Base-by-base conservation (phyloP, 345 rosid species). In the Boechera stricta region DNA sequence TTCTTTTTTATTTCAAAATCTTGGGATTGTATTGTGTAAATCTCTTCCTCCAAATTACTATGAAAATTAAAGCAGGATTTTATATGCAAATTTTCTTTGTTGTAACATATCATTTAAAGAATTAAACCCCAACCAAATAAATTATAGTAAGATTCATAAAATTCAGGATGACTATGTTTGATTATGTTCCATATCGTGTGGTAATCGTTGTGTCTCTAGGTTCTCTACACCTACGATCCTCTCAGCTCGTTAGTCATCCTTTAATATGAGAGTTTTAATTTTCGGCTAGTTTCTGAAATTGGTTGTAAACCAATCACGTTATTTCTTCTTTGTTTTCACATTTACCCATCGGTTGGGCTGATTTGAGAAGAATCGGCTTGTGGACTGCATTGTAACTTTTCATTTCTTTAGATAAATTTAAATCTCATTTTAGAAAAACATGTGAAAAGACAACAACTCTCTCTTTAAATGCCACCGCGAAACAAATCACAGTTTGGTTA, bases 401-500 rank as follows among this genome's bases (percentile, higher is more conserved):
- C 7, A 12, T 42, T 44, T 12, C 1, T 29, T 44, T 64, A 21
- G 24, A 21, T 21, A 4, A 4, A 45, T 26, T 6, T 26, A 64
- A 45, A 64, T 45, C 9, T 8, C 9, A 38, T 21, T n/a, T 47
- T 21, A 1, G 3, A 9, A 29, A 31, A 65, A 48, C 2, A 33
- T 16, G 32, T 18, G 32, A 28, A 10, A 49, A 49, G 32, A 18
- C 45, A 33, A 66, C 42, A 49, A 11, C 31, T 48, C 32, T 49
- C 58, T 28, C 2, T 4, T 66, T 33, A 66, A 33, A 66, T 48
- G 31, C 58, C 58, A 66, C 32, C 24, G 39, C 39, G 39, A 36
- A 41, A 49, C 58, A 66, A 33, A 66, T 49, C 21, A 66, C 18
- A 47, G 58, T 42, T 49, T 66, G 11, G n/a, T 33, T 15, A 15